These are phyloP conservation scores for Cladophialophora psammophila DNA, from an alignment of 2,329 filamentous ascomycete genomes.

Conservation along the genomic window DNA sequence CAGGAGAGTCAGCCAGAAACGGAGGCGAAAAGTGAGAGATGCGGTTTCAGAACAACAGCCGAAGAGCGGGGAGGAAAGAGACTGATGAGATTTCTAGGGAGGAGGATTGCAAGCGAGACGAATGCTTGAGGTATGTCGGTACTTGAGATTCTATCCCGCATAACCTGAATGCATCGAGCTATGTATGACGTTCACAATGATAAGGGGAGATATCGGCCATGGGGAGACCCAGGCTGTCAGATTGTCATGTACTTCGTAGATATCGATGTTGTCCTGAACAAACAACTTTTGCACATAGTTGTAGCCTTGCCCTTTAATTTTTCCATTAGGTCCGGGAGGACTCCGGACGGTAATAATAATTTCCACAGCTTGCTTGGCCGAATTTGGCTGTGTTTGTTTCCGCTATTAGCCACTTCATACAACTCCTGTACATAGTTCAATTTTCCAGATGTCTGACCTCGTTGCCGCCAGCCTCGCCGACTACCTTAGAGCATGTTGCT, in stretches of 20 bases:
- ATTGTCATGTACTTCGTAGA: not conserved
- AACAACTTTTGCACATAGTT: not conserved
- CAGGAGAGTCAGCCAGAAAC: constrained; percentile 5
- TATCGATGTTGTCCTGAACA: too few species aligned
- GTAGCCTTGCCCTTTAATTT: not conserved
- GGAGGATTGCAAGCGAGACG: constrained; percentile 28
- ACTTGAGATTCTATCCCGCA: not conserved
- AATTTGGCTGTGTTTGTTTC: too few species aligned
- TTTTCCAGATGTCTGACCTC: too few species aligned
- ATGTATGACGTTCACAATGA: not conserved
- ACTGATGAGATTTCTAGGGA: constrained; percentile 34
- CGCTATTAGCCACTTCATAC: too few species aligned
- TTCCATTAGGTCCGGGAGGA: too few species aligned
- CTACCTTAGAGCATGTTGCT: too few species aligned
- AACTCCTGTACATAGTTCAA: too few species aligned
- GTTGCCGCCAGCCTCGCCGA: too few species aligned
- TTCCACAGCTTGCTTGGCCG: too few species aligned
- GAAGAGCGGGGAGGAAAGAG: constrained; percentile 34
- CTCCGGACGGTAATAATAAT: too few species aligned
- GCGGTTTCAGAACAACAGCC: constrained; percentile 26
- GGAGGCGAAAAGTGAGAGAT: constrained; percentile 17
- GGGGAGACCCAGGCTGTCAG: not conserved
- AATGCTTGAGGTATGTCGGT: not conserved
- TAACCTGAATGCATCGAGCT: not conserved
- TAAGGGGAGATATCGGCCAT: not conserved